Evolutionary conservation across 441 rosid genomes (phyloP), one percentile per base, ranked within the genome.

Genomic region (Breynia disticha): DNA sequence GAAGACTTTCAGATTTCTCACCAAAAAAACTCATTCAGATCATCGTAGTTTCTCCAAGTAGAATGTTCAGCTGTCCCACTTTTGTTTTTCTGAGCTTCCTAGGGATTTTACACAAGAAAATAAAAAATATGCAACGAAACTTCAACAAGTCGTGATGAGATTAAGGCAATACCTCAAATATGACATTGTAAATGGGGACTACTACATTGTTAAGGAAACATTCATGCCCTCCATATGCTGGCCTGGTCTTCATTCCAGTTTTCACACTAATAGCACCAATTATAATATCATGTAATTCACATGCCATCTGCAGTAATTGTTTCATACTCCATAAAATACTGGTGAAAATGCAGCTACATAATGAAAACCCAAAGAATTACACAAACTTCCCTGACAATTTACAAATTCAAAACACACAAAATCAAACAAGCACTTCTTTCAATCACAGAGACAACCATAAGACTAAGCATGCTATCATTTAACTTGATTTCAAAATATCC

Each of bases 21-120:
- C 99, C 97, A 93, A 81, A 93, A 93, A 70, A 61, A 93, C 76
- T 93, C 99, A 32, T 89, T 93, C 61, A 88, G 77, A 66, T 93
- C 99, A 75, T 93, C 99, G 15, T 88, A 93, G 79, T 93, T 93
- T 79, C 99, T 84, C 99, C 97, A 93, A 52, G 80, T 79, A 54
- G 90, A 86, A 72, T 93, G 85, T 66, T 86, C 88, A 58, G 96
- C 88, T 14, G 93, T 81, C 55, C 96, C 99, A 42, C 74, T 76
- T 76, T 81, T 81, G 79, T 53, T 83, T 73, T 84, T 86, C 64
- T 71, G 56, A 72, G 93, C 87, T 80, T 93, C 99, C 99, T 93
- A 77, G 69, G 78, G 48, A 63, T 66, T 61, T 65, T 48, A 7
- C 2, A 65, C 7, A 51, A 57, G 42, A 56, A 55, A 56, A 59